Conservation (phyloP, 306 rosid genomes). For the Lathyrus oleraceus region DNA sequence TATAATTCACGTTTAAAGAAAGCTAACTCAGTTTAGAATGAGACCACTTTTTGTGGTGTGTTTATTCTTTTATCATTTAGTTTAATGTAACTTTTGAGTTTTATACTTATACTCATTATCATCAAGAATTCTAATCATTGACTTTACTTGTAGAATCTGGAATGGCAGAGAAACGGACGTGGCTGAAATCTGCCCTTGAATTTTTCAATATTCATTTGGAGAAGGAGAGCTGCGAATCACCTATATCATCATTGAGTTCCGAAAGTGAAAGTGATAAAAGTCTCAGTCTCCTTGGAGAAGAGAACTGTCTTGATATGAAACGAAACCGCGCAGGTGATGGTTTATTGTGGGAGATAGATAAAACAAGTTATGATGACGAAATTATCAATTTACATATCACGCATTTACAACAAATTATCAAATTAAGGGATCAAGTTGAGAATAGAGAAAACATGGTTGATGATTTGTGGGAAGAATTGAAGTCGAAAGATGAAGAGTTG, state of each 20-base stretch:
- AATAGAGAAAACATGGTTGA: conserved; percentile 38
- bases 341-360: neutral
- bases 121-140: conserved; percentile 5
- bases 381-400: conserved; percentile 21
- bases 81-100: no score
- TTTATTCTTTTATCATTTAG: no score
- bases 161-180: conserved; percentile 43
- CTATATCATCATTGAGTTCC: conserved; percentile 57
- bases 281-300: conserved; percentile 11
- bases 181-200: conserved; percentile 40
- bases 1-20: no score
- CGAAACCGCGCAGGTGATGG: conserved; percentile 30
- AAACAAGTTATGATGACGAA: conserved; percentile 38
- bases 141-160: conserved; percentile 24
- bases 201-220: conserved; percentile 42
- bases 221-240: conserved; percentile 49
- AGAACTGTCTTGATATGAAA: conserved; percentile 40
- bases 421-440: conserved; percentile 44
- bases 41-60: no score
- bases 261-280: conserved; percentile 47
- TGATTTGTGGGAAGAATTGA: conserved; percentile 32
- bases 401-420: conserved; percentile 43
- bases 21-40: no score
- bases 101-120: no score
- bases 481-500: neutral